Conservation (phyloP, 805 yeast species). For the Candida ponderosae region DNA sequence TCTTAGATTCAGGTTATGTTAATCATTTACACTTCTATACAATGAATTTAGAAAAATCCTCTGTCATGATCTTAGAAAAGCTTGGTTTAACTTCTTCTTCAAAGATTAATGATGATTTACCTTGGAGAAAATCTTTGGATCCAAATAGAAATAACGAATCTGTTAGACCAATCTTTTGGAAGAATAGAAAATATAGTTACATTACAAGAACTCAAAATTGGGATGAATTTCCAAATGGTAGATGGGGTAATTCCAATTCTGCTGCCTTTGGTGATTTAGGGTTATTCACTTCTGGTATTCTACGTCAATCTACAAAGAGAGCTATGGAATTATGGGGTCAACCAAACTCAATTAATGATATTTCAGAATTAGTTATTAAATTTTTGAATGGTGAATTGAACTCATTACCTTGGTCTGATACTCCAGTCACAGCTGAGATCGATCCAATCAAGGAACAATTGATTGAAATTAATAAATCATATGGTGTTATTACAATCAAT, state of each 20-base stretch:
- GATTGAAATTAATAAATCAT: slow-evolving; percentile 48
- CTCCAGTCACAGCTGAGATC: slow-evolving; percentile 76
- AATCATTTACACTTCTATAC: slow-evolving; percentile 93
- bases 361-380: slow-evolving; percentile 54
- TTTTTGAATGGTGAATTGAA: slow-evolving; percentile 65
- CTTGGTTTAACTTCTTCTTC: slow-evolving; percentile 43
- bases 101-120: slow-evolving; percentile 31
- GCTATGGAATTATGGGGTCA: slow-evolving; percentile 85
- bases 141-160: slow-evolving; percentile 73
- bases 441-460: slow-evolving; percentile 51
- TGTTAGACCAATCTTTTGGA: slow-evolving; percentile 95
- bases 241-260: slow-evolving; percentile 97
- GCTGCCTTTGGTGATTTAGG: slow-evolving; percentile 95
- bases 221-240: slow-evolving; percentile 98
- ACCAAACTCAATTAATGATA: slow-evolving; percentile 54
- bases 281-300: slow-evolving; percentile 66
- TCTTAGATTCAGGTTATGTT: slow-evolving; percentile 64
- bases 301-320: slow-evolving; percentile 75
- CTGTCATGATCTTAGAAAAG: slow-evolving; percentile 78
- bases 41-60: slow-evolving; percentile 91
- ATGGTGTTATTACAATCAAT: slow-evolving; percentile 73
- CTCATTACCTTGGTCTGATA: slow-evolving; percentile 92
- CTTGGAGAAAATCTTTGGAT: slow-evolving; percentile 90
- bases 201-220: slow-evolving; percentile 85
- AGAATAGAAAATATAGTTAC: slow-evolving; percentile 84